Evolutionary conservation across 495 filamentous ascomycete species (phyloP), one percentile per base, ranked within the genome.

Genomic region (Jackrogersella multiformis): DNA sequence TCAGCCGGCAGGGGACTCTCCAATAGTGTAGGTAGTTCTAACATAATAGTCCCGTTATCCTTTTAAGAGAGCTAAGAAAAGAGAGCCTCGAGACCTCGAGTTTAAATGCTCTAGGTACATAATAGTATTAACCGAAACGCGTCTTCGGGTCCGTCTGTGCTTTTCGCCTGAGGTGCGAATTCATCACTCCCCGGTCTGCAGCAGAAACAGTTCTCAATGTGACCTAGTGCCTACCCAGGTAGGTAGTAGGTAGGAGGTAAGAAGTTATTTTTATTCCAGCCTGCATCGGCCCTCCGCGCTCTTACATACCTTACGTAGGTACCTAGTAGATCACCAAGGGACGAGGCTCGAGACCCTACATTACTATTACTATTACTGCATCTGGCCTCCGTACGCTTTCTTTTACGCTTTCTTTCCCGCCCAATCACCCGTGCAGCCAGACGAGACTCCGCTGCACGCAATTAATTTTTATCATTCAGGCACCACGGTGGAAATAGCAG

Each of bases 391-490:
- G 26, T n/a, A n/a, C n/a, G n/a, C n/a, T 42, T 9, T 13, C 18
- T 1, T 56, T 21, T 42, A 4, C 20, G 39, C 4, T 46, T 46
- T 35, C 48, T 59, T 21, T 59, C 34, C 39, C 49, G 39, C 24
- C 66, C 66, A 56, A 64, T 64, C 60, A 61, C 10, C 66, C 60
- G 36, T 46, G 42, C 61, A 61, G 56, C 26, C 39, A 60, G 44
- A 58, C 55, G 60, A 55, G 61, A 64, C 51, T 18, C 66, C 61
- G 60, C 60, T 61, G 66, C 66, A 69, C 53, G 61, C 61, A 69
- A 64, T 65, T 35, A 57, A 57, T 45, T 69, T 53, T 38, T 54
- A 49, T 59, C 26, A 56, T 56, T 69, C 66, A 61, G 60, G 67
- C 67, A 70, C 67, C 45, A 58, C 44, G 36, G 56, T 58, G 24